Evolutionary conservation across 306 rosid species (phyloP).

Genomic region (Pyrus betulifolia): DNA sequence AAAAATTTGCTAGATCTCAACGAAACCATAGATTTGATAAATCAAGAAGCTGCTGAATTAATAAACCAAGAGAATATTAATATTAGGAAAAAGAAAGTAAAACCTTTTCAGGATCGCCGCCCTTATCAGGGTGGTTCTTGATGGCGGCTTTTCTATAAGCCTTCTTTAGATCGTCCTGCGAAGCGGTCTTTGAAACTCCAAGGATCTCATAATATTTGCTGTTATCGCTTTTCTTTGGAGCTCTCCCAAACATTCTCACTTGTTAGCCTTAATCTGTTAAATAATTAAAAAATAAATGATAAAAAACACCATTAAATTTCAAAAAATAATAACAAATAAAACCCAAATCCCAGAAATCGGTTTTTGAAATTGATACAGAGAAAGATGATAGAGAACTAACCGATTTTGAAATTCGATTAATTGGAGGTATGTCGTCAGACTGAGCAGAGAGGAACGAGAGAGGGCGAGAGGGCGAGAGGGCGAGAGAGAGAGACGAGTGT

Average conservation of each 20-base stretch:
- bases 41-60: not conserved
- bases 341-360: not conserved
- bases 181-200: conserved; percentile 47
- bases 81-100: not conserved
- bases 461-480: conserved; percentile 10
- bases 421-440: not conserved
- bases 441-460: not conserved
- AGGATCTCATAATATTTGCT: conserved; percentile 46
- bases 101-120: conserved; percentile 56
- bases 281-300: not conserved
- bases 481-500: not conserved
- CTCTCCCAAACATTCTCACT: conserved; percentile 47
- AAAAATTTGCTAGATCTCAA: not conserved
- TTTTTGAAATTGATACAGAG: not conserved
- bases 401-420: conserved; percentile 4
- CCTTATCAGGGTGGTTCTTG: conserved; percentile 52
- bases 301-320: not conserved
- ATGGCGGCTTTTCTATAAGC: conserved; percentile 53
- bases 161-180: conserved; percentile 55
- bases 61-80: not conserved
- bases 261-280: not conserved
- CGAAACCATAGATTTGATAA: not conserved
- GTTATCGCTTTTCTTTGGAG: conserved; percentile 47
- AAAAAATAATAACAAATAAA: not conserved
- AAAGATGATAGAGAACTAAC: not conserved